These are phyloP conservation scores for Ormosia semicastrata DNA, from an alignment of 306 rosid genomes.

Conservation along the genomic window DNA sequence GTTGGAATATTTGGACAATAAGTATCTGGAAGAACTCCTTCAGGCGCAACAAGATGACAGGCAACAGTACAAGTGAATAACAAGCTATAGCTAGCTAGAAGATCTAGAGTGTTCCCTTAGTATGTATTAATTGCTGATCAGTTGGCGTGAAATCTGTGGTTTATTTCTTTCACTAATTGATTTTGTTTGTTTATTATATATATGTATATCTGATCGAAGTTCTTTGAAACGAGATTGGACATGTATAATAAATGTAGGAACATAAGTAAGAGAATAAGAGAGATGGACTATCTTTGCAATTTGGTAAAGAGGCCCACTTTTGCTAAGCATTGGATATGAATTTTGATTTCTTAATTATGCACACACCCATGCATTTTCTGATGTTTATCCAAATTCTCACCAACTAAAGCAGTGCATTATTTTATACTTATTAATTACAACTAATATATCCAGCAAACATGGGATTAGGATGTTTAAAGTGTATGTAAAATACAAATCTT, in stretches of 20 bases:
- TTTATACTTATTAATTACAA: too few relatives aligned
- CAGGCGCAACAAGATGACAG: slow-evolving; percentile 32
- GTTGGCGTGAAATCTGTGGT: neutral
- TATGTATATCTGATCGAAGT: neutral
- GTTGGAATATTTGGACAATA: slow-evolving; percentile 66
- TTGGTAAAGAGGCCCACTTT: neutral
- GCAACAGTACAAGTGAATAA: neutral
- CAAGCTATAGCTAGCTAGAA: neutral
- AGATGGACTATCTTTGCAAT: neutral
- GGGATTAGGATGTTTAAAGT: too few relatives aligned
- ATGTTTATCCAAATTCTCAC: neutral
- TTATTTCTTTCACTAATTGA: neutral
- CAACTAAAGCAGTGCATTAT: neutral
- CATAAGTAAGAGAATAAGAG: neutral
- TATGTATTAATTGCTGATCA: neutral
- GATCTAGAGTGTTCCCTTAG: neutral
- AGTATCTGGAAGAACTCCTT: slow-evolving; percentile 76
- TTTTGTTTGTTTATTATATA: neutral
- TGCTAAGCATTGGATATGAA: neutral
- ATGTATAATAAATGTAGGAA: neutral
- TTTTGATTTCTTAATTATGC: neutral
- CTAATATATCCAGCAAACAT: too few relatives aligned
- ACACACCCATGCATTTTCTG: neutral
- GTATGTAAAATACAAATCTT: too few relatives aligned
- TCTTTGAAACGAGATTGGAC: neutral